Base-by-base conservation (phyloP, 1,284 basidiomycete species). In the Trichosporon sp. region DNA sequence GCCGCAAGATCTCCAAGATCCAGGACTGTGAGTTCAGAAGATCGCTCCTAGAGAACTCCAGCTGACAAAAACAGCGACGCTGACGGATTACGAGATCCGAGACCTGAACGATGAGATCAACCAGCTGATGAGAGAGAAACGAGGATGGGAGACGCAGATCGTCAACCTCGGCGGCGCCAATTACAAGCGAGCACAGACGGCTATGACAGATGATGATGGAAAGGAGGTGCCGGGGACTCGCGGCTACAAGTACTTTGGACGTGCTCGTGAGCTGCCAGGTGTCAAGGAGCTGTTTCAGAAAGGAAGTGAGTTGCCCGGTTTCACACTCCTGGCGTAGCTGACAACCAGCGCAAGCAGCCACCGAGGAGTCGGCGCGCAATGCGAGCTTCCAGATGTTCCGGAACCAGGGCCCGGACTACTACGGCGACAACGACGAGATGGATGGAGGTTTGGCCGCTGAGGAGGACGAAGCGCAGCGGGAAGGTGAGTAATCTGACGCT, bases 231-330 rank as follows among this genome's bases (percentile, higher is more conserved):
- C 94, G 0, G 93, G 94, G 0, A 95, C 91, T n/a, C 90, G 96
- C 70, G 95, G 95, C 62, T 99, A 98, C 86, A 98, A 98, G 92
- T 98, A 98, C 81, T 99, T 99, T 81, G 96, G 95, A 59, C 88
- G 95, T 31, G 94, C 95, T 4, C 95, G 94, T 75, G 96, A 98
- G 61, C 84, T 99, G 4, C 96, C 95, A 0, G 95, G 96, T 56
- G 93, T 98, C 4, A 89, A 89, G 67, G 95, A 99, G 81, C 84
- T 99, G 33, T 96, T 99, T 76, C 84, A 88, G 73, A 88, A 88
- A 74, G 86, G 88, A 54, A 89, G 92, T 81, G 85, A 86, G 29
- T 31, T 10, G 25, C 8, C 27, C 10, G 13, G 36, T 9, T 19
- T 6, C 4, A 21, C 25, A 3, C n/a, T 7, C 13, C 11, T 23